Evolutionary conservation across 1,139 yeast genomes (phyloP).

Genomic region (Saccharomycopsis phalli): DNA sequence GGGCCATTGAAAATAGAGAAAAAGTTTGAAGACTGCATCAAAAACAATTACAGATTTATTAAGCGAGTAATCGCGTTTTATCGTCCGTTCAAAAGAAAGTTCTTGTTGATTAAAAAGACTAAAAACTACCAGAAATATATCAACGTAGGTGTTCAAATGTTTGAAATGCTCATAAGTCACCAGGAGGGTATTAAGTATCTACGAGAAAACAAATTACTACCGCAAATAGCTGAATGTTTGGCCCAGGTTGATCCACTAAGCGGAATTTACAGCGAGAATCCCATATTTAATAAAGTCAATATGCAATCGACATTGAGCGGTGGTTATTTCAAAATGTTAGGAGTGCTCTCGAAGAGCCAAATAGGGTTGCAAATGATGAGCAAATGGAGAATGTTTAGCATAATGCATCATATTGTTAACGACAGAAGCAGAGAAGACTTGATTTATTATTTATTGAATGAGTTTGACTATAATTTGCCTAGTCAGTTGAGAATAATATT

Average conservation of each 20-base stretch:
- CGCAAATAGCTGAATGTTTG: slow-evolving; percentile 80
- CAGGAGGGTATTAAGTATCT: slow-evolving; percentile 61
- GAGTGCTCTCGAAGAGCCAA: slow-evolving; percentile 51
- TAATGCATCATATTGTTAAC: slow-evolving; percentile 65
- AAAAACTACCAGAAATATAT: slow-evolving; percentile 49
- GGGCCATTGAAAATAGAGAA: slow-evolving; percentile 72
- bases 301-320: slow-evolving; percentile 56
- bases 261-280: slow-evolving; percentile 66
- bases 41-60: slow-evolving; percentile 67
- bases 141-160: slow-evolving; percentile 62
- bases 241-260: slow-evolving; percentile 80
- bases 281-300: slow-evolving; percentile 55
- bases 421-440: slow-evolving; percentile 51
- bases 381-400: slow-evolving; percentile 78
- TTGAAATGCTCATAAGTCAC: slow-evolving; percentile 56
- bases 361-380: slow-evolving; percentile 63
- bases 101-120: slow-evolving; percentile 51
- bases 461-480: slow-evolving; percentile 52
- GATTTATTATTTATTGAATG: slow-evolving; percentile 46
- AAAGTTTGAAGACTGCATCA: slow-evolving; percentile 68
- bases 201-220: slow-evolving; percentile 64
- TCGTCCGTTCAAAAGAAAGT: slow-evolving; percentile 83
- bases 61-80: slow-evolving; percentile 80
- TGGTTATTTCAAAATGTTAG: slow-evolving; percentile 76
- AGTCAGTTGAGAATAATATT: slow-evolving; percentile 64